A percentile compares a stretch with the other conserved stretches of the same genome.
Evolutionary conservation across 2,329 filamentous ascomycete genomes (phyloP).

Genomic region (Botrytis fragariae): DNA sequence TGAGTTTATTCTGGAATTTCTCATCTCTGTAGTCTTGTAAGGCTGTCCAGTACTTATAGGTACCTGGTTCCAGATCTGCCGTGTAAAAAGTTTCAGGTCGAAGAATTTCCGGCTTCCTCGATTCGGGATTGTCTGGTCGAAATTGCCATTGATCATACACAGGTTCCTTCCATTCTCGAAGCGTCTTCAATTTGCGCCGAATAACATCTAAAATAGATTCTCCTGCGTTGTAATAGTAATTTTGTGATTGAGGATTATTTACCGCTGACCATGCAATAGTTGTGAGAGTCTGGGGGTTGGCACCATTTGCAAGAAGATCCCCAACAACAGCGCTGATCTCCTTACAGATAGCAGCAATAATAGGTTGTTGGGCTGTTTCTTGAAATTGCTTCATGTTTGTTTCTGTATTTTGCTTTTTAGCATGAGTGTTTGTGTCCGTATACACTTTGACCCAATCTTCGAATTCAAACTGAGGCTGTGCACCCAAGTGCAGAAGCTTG

Average conservation of each 20-base stretch:
- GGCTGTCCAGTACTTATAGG: constrained; percentile 52
- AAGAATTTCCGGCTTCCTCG: constrained; percentile 34
- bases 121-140: neutral
- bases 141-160: constrained; percentile 10
- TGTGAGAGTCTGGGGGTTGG: constrained; percentile 59
- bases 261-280: constrained; percentile 29
- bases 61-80: constrained; percentile 47
- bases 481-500: constrained; percentile 63
- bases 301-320: constrained; percentile 61
- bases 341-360: constrained; percentile 57
- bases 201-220: constrained; percentile 61
- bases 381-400: constrained; percentile 50
- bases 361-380: constrained; percentile 56
- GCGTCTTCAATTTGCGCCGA: constrained; percentile 47
- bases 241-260: constrained; percentile 26
- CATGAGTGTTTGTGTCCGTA: constrained; percentile 43
- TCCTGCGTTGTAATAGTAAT: constrained; percentile 33
- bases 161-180: constrained; percentile 40
- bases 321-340: constrained; percentile 48
- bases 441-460: constrained; percentile 61
- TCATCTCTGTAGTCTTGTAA: constrained; percentile 24
- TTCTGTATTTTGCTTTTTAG: constrained; percentile 44
- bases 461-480: constrained; percentile 58
- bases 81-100: constrained; percentile 52
- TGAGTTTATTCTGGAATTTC: constrained; percentile 37